These are phyloP conservation scores for Diaporthe ampelina DNA, from an alignment of 2,329 filamentous ascomycete species.

Conservation along the genomic window DNA sequence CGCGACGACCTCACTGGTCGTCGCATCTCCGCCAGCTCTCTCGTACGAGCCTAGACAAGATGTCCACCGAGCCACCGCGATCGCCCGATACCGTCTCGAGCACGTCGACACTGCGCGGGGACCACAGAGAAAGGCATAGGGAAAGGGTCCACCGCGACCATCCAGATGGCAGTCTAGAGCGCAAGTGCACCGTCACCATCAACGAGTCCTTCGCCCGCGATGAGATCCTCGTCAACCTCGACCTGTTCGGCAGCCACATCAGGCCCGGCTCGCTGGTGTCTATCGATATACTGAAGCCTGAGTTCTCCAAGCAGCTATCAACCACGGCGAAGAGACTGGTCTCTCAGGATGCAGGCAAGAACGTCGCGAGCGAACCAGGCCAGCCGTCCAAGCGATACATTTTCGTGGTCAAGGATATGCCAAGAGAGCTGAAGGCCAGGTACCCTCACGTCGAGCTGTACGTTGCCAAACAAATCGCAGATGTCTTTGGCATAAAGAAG, in stretches of 20 bases:
- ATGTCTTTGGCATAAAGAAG: slow-evolving; percentile 85
- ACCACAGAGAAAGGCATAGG: slow-evolving; percentile 44
- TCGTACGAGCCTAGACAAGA: slow-evolving; percentile 61
- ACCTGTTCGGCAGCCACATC: slow-evolving; percentile 75
- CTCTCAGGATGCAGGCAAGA: slow-evolving; percentile 36
- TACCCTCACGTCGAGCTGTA: slow-evolving; percentile 79
- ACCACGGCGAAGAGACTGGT: slow-evolving; percentile 45
- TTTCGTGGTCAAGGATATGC: slow-evolving; percentile 80
- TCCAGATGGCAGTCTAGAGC: slow-evolving; percentile 54
- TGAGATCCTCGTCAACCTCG: slow-evolving; percentile 83
- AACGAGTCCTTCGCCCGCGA: slow-evolving; percentile 84
- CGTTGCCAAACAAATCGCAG: slow-evolving; percentile 82
- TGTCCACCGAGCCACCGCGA: slow-evolving; percentile 52
- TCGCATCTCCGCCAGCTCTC: slow-evolving; percentile 68
- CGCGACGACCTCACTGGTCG: slow-evolving; percentile 65
- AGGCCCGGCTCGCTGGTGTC: slow-evolving; percentile 79
- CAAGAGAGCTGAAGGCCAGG: slow-evolving; percentile 75
- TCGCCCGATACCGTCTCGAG: slow-evolving; percentile 66
- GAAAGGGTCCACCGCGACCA: slow-evolving; percentile 40
- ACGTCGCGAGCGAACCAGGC: slow-evolving; percentile 43
- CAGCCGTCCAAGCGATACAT: slow-evolving; percentile 67
- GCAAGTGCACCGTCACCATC: slow-evolving; percentile 67
- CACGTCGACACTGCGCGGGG: slow-evolving; percentile 60
- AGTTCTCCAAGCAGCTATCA: slow-evolving; percentile 39
- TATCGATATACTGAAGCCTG: slow-evolving; percentile 71